Conservation (phyloP, 2,329 filamentous ascomycete species). For the Aureobasidium pullulans region DNA sequence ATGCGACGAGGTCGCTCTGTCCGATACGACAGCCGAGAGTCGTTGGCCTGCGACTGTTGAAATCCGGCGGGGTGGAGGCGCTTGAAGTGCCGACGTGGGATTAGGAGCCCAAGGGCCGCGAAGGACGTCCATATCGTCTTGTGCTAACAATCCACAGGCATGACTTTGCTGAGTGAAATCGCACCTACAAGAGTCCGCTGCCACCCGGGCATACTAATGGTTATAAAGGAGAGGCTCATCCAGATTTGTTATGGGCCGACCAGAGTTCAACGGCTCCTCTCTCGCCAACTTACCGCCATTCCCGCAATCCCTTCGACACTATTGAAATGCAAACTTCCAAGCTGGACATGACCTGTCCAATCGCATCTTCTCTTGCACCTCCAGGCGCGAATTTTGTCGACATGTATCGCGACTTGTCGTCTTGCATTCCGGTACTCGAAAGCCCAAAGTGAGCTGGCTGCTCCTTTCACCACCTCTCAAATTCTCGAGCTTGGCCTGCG, state of each 20-base stretch:
- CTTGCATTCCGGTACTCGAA: too few relatives aligned
- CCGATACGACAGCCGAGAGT: conserved; percentile 35
- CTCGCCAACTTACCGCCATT: background rate
- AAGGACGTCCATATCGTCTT: conserved; percentile 14
- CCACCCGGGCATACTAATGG: background rate
- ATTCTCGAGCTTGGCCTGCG: too few relatives aligned
- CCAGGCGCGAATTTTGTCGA: background rate
- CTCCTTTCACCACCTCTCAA: too few relatives aligned
- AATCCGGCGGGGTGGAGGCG: conserved; percentile 32
- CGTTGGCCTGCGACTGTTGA: conserved; percentile 36
- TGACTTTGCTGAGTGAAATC: background rate
- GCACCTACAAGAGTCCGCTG: background rate
- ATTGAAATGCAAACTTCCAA: background rate
- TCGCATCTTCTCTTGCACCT: background rate
- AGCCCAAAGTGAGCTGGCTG: too few relatives aligned
- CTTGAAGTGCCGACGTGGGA: conserved; percentile 10
- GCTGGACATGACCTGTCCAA: background rate
- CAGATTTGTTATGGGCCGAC: background rate
- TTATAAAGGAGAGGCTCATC: background rate
- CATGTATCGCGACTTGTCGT: too few relatives aligned
- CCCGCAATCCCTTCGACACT: background rate
- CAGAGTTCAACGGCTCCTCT: background rate
- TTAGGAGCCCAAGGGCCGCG: conserved; percentile 1
- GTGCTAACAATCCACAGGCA: background rate
- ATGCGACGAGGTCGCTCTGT: conserved; percentile 10